Base-by-base conservation (phyloP, 1,284 basidiomycete genomes). In the Phylloboletellus chloephorus region DNA sequence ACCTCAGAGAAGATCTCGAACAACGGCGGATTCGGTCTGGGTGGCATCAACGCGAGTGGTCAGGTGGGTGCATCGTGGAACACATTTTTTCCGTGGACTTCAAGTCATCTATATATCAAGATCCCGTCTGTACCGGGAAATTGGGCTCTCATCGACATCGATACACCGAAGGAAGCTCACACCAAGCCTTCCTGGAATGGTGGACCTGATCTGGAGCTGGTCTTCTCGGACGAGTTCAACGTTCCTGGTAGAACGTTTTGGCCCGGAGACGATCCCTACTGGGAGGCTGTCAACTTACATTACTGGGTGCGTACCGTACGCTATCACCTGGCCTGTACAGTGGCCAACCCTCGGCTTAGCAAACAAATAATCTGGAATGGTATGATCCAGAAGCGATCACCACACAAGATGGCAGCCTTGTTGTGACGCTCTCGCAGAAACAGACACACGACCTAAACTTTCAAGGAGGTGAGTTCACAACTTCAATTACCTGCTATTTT, bases 181-280 rank as follows among this genome's bases (percentile, higher is more conserved):
- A 69, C 63, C 2, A 73, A 71, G 38, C 53, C 59, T 0, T 80
- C 79, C 30, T 69, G 61, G 52, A 64, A 60, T 33, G 75, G 78
- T 42, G 72, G 73, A 2, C 63, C 72, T 6, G 49, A 73, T 22
- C 55, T 68, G 59, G 59, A 70, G 8, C 64, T 88, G 12, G 82
- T 85, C 1, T 88, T 82, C 58, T 84, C 79, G 5, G 87, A 90
- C 58, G 88, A 90, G 61, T 91, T 91, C 58, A 79, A 89, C 52
- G 67, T 67, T 22, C 78, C 83, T 22, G 83, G 75, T 1, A 68
- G 87, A 41, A 73, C 82, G 2, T 89, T 89, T 57, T 87, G 77
- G 63, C 70, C 74, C 12, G 75, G 76, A 26, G 73, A 79, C 46
- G 79, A 83, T 58, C 79, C 81, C 4, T 82, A 81, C 53, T 88